phyloP scores from a whole-genome alignment of 106 monocot genomes.

The Dendrobium huoshanense region DNA sequence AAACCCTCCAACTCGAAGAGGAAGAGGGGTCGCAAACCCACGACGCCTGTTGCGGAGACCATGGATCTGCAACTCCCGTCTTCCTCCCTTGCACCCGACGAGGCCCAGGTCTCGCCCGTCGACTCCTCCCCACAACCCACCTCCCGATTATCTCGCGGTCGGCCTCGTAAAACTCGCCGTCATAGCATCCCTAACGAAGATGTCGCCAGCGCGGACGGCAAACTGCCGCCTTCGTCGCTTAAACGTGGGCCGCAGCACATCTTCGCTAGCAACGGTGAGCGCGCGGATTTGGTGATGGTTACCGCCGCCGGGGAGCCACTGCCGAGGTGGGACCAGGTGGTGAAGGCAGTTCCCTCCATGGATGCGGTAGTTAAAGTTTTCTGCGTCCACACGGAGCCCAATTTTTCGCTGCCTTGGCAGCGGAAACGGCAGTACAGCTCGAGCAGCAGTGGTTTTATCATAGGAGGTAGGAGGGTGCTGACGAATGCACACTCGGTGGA shows the following conservation, averaged over 20 bases:
- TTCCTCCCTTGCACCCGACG: constrained; percentile 10
- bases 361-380: constrained; percentile 99
- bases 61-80: constrained; percentile 28
- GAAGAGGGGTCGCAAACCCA: constrained; percentile 44
- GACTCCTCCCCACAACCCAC: constrained; percentile 6
- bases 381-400: constrained; percentile 96
- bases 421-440: constrained; percentile 97
- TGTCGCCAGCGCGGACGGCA: background rate
- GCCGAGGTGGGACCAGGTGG: constrained; percentile 50
- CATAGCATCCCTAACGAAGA: background rate
- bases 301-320: constrained; percentile 11
- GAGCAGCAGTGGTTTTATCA: constrained; percentile 88
- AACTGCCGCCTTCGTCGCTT: background rate
- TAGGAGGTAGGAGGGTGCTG: constrained; percentile 69
- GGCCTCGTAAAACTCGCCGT: constrained; percentile 21
- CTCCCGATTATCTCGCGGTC: constrained; percentile 19
- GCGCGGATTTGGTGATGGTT: constrained; percentile 1
- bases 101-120: constrained; percentile 1
- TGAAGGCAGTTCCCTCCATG: constrained; percentile 65
- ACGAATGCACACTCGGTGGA: constrained; percentile 98
- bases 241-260: constrained; percentile 1
- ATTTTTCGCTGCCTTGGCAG: constrained; percentile 99
- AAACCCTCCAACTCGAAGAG: constrained; percentile 18
- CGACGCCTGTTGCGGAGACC: constrained; percentile 21
- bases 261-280: constrained; percentile 17